phyloP scores from a whole-genome alignment of 805 yeast species.

The Starmerella bombi region DNA sequence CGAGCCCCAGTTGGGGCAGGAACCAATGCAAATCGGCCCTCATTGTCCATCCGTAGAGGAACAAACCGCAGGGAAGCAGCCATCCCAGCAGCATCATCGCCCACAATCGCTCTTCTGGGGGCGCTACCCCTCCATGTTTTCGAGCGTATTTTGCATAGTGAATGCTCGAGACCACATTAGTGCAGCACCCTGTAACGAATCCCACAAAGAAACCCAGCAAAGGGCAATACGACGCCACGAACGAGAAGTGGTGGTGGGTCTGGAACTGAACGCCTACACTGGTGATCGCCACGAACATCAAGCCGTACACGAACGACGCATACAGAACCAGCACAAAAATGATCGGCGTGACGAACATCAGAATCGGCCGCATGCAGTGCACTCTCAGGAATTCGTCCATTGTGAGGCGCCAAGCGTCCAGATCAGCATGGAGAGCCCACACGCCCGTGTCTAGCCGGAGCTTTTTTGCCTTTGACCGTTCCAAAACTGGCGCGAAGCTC shows the following conservation, averaged over 20 bases:
- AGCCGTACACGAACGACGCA: slow-evolving; percentile 35
- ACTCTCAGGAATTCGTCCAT: slow-evolving; percentile 55
- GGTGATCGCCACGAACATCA: slow-evolving; percentile 33
- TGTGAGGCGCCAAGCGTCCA: slow-evolving; percentile 68
- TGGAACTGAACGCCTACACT: slow-evolving; percentile 31
- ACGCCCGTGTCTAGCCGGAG: slow-evolving; percentile 69
- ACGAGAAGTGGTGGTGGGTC: slow-evolving; percentile 25
- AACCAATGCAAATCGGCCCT: slow-evolving; percentile 35
- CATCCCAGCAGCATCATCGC: slow-evolving; percentile 38
- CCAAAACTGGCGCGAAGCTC: slow-evolving; percentile 34
- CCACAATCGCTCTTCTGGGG: slow-evolving; percentile 49
- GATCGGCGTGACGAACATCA: slow-evolving; percentile 46
- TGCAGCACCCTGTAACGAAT: slow-evolving; percentile 24
- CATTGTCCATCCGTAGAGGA: slow-evolving; percentile 54
- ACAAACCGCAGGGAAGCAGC: slow-evolving; percentile 41
- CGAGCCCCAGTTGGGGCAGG: slow-evolving; percentile 44
- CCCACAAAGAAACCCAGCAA: slow-evolving; percentile 28
- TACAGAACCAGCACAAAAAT: slow-evolving; percentile 31
- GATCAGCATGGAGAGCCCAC: slow-evolving; percentile 75
- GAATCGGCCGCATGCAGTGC: slow-evolving; percentile 68
- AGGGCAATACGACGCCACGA: slow-evolving; percentile 26
- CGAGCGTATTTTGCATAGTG: slow-evolving; percentile 24
- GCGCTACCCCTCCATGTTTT: slow-evolving; percentile 33
- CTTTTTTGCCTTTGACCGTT: slow-evolving; percentile 50
- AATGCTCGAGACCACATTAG: slow-evolving; percentile 23